phyloP scores from a whole-genome alignment of 192 early-diverging fungal genomes.

The Kappamyces sp. region DNA sequence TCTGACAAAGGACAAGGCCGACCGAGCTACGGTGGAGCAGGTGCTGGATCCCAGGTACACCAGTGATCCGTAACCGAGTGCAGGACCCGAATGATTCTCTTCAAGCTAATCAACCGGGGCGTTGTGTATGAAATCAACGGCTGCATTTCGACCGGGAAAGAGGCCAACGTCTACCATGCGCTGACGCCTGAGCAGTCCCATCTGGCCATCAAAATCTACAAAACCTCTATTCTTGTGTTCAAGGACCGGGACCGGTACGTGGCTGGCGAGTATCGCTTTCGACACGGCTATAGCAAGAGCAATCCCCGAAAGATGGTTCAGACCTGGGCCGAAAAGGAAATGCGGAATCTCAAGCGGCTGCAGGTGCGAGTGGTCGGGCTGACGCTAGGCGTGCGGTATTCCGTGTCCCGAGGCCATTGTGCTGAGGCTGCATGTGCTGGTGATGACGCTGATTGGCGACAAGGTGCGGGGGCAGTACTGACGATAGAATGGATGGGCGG shows the following conservation, averaged over 20 bases:
- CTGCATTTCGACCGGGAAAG: conserved; percentile 96
- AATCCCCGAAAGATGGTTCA: conserved; percentile 99
- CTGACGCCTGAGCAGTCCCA: conserved; percentile 74
- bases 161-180: conserved; percentile 99
- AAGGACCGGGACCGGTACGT: conserved; percentile 98
- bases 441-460: conserved; percentile 93
- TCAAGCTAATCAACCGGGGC: conserved; percentile 88
- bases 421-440: conserved; percentile 85
- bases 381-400: conserved; percentile 62
- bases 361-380: conserved; percentile 18
- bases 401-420: conserved; percentile 84
- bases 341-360: conserved; percentile 94
- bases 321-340: conserved; percentile 98
- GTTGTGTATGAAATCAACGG: conserved; percentile 92
- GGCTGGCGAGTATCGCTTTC: conserved; percentile 89
- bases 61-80: no score
- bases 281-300: conserved; percentile 86
- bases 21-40: conserved; percentile 94
- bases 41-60: conserved; percentile 78
- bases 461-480: conserved; percentile 11
- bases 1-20: conserved; percentile 77
- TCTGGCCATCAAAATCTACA: conserved; percentile 95
- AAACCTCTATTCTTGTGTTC: conserved; percentile 95
- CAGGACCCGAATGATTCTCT: conserved; percentile 90
- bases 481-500: conserved; percentile 74